These are phyloP conservation scores for Pachysandra terminalis DNA, from an alignment of 164 flowering plant genomes.

Conservation along the genomic window DNA sequence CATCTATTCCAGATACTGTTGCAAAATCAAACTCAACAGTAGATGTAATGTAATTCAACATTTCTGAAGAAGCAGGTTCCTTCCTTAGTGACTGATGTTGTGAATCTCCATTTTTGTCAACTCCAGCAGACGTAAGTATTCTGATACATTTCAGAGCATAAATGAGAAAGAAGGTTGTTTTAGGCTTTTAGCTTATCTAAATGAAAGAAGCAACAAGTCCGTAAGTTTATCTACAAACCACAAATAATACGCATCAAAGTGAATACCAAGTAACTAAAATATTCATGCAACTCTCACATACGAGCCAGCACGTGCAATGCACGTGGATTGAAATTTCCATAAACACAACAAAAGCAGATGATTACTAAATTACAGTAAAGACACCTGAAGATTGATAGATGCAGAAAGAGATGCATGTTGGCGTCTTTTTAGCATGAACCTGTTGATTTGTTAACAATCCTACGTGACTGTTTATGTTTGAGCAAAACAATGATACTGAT, in stretches of 20 bases:
- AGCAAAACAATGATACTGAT: no score
- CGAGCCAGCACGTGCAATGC: no score
- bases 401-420: no score
- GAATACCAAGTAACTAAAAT: not conserved
- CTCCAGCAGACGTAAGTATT: conserved; percentile 51
- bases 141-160: conserved; percentile 31
- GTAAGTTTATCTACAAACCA: not conserved
- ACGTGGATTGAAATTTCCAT: no score
- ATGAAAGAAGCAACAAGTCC: not conserved
- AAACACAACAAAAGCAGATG: no score
- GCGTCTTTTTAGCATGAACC: no score
- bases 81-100: conserved; percentile 20
- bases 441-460: no score
- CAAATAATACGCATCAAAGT: not conserved
- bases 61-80: conserved; percentile 18
- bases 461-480: no score
- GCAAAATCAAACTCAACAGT: conserved; percentile 20
- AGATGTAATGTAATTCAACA: conserved; percentile 18
- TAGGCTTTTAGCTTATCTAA: not conserved
- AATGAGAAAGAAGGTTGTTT: not conserved
- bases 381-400: no score
- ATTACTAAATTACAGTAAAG: no score
- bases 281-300: not conserved
- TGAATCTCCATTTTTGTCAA: conserved; percentile 26
- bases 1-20: conserved; percentile 29